Base-by-base conservation (phyloP, 2,329 filamentous ascomycete genomes). In the Aspergillus candidus region DNA sequence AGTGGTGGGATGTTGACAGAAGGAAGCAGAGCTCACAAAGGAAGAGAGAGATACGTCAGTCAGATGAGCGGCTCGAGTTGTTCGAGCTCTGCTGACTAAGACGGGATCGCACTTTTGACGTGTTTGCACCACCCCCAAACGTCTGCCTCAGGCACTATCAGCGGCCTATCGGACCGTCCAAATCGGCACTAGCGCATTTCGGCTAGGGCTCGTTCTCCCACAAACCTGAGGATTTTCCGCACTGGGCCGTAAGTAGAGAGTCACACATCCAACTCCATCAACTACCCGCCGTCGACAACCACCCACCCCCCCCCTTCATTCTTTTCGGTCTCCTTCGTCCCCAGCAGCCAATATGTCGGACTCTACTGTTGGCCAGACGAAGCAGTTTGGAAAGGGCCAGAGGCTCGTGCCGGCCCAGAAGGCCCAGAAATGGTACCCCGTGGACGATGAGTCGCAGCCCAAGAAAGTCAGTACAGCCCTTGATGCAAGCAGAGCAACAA, bases 361-460 rank as follows among this genome's bases (percentile, higher is more conserved):
- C 62, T 59, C 65, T 56, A 60, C 62, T 56, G 64, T 66, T 63
- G 68, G 65, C 62, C 77, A 80, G 76, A 87, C 84, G 69, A 94
- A 95, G 88, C 91, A 86, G 81, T 96, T 95, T 82, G 89, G 89
- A 79, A 93, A 93, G 83, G 88, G 88, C 77, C 86, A 88, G 78
- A 84, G 91, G 79, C 81, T 85, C 74, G 84, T 96, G 74, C 89
- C 79, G 74, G 79, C 80, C 70, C 83, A 95, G 76, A 94, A 94
- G 87, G 91, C 91, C 68, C 83, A 87, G 81, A 97, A 96, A 80
- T 98, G 91, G 88, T 98, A 98, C 79, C 88, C 89, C 73, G 87
- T 88, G 71, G 86, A 94, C 74, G 91, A 96, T 75, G 86, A 91
- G 70, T 71, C 80, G 72, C 77, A 85, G 76, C 81, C 83, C 68